Base-by-base conservation (phyloP, 306 rosid species). In the Prunus dulcis region DNA sequence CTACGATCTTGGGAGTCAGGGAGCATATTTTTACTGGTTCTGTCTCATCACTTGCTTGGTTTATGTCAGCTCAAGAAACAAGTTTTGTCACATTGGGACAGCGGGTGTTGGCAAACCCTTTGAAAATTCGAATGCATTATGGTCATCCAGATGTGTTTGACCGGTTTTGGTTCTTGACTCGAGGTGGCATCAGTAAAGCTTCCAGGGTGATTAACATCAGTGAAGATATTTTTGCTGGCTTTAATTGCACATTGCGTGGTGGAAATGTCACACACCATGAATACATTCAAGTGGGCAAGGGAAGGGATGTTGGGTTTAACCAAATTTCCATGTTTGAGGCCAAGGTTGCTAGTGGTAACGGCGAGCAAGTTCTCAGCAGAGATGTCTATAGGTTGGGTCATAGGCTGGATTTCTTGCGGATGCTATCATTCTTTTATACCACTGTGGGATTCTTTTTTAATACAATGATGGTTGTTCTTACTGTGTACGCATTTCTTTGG, bases 101-200 rank as follows among this genome's bases (percentile, higher is more conserved):
- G 80, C 88, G 98, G 66, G 98, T 93, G 75, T 58, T 93, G 78
- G 97, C 97, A 22, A 89, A 91, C 63, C 96, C 98, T 30, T 82
- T 93, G 84, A 93, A 93, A 82, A 69, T 93, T 73, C 67, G 98
- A 80, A 85, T 91, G 97, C 98, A 93, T 86, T 93, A 93, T 83
- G 98, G 98, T 70, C 98, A 93, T 76, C 98, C 98, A 6, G 98
- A 93, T 88, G 97, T 89, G 74, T 93, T 93, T 82, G 98, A 93
- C 86, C 82, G 97, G 79, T 86, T 93, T 77, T 93, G 92, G 91
- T 86, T 84, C 84, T 30, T 93, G 82, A 93, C 98, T 75, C 86
- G 97, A 79, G 98, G 97, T 71, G 98, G 97, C 45, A 55, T 93
- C 60, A 93, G 98, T 78, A 93, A 93, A 84, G 98, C 98, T 72